These are phyloP conservation scores for Trifolium fragiferum DNA, from an alignment of 306 rosid genomes.

Conservation along the genomic window DNA sequence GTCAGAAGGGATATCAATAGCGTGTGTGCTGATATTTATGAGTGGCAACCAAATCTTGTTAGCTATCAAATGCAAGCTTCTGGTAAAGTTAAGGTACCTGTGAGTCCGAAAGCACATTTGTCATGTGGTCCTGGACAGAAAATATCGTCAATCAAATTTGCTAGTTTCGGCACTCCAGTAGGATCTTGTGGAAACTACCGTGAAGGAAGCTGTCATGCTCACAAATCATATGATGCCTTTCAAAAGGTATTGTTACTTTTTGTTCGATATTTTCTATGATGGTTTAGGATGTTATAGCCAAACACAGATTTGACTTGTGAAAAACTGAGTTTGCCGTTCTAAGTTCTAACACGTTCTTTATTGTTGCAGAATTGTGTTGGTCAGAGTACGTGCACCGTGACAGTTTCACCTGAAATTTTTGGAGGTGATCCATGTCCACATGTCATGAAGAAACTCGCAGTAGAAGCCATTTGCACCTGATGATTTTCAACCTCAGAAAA, in stretches of 20 bases:
- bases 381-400: conserved; percentile 75
- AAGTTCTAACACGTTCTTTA: conserved; percentile 2
- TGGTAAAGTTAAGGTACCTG: conserved; percentile 67
- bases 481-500: conserved; percentile 43
- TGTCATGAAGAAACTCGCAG: conserved; percentile 92
- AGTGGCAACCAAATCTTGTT: conserved; percentile 95
- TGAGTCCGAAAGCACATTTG: conserved; percentile 87
- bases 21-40: conserved; percentile 85
- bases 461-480: conserved; percentile 91
- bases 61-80: conserved; percentile 82
- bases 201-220: conserved; percentile 93
- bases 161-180: conserved; percentile 94
- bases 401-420: conserved; percentile 75
- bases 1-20: conserved; percentile 85
- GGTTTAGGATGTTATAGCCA: not conserved
- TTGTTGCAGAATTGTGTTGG: conserved; percentile 86
- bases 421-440: conserved; percentile 99
- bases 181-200: conserved; percentile 85
- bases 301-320: not conserved
- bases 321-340: not conserved
- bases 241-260: conserved; percentile 62
- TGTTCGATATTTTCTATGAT: conserved; percentile 9
- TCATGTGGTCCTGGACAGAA: conserved; percentile 84
- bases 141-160: conserved; percentile 85
- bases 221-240: conserved; percentile 85